Base-by-base conservation (phyloP, 2,329 filamentous ascomycete genomes). In the Fusarium pseudoanthophilum region DNA sequence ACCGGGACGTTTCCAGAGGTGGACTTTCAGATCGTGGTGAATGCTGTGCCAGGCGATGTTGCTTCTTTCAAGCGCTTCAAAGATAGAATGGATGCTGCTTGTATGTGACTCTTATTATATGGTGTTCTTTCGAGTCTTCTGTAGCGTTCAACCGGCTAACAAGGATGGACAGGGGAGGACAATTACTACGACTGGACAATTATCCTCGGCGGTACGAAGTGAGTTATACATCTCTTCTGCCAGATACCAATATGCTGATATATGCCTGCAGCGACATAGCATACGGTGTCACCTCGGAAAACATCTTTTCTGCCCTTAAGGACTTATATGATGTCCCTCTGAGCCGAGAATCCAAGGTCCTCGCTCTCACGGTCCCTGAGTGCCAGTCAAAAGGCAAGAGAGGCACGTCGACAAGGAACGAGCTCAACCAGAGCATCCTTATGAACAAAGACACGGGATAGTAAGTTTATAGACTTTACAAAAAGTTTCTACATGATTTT, bases 171-270 rank as follows among this genome's bases (percentile, higher is more conserved):
- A 80, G 79, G 75, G 61, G 55, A 73, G n/a, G 69, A 65, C 36
- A 67, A 69, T 8, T 64, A 70, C 2, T 90, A 83, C 72, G 88
- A 92, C 82, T 92, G 90, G 89, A 86, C 88, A 20, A 86, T 92
- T 37, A 80, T 92, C 9, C 84, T 92, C 5, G 90, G 89, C 14
- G 91, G 90, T 5, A 92, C 90, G 55, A 92, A 92, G 83, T 87
- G 81, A 59, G 83, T 64, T 58, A 61, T 18, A 36, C n/a, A 32
- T 13, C 24, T 36, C 4, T 20, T 32, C 13, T 24, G 28, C 16
- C 26, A 20, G 11, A 30, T 21, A 43, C 34, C 20, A 46, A 28
- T 32, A 13, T 9, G n/a, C 60, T 71, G 34, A 73, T 46, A 1
- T 11, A 34, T 16, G 40, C 32, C 30, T 30, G 34, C 61, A 87